These are phyloP conservation scores for Gymnopilus dilepis DNA, from an alignment of 768 basidiomycete genomes.

Conservation along the genomic window DNA sequence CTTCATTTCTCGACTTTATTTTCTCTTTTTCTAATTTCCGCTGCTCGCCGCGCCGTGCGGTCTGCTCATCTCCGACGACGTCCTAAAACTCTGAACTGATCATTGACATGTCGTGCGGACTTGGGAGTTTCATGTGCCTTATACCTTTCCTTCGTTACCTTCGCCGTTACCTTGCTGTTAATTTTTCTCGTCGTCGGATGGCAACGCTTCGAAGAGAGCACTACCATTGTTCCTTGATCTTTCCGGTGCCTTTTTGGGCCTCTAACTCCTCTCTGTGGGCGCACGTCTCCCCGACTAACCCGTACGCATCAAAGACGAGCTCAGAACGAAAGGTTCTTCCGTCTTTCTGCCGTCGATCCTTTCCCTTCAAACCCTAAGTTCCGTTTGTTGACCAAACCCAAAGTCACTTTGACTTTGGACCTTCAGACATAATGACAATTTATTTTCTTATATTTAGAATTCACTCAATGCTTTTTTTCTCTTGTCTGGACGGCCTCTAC, in stretches of 20 bases:
- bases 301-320: not conserved
- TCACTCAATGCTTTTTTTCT: conserved; percentile 3
- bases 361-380: not conserved
- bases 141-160: conserved; percentile 2
- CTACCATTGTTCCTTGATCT: conserved; percentile 3
- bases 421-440: not conserved
- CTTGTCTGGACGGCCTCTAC: not conserved
- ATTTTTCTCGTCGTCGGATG: conserved; percentile 13
- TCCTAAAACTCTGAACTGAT: conserved; percentile 7
- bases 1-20: conserved; percentile 9
- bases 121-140: conserved; percentile 1
- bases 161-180: not conserved
- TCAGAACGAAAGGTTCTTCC: not conserved
- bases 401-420: not conserved
- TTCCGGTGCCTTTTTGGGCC: not conserved
- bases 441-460: not conserved
- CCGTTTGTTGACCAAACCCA: not conserved
- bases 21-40: conserved; percentile 6
- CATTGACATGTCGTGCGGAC: not conserved
- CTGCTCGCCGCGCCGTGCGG: conserved; percentile 2
- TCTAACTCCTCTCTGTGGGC: not conserved
- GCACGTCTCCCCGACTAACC: not conserved
- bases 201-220: conserved; percentile 2
- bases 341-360: conserved; percentile 1
- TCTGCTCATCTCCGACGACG: conserved; percentile 10